Evolutionary conservation across 169 alveolate species (phyloP).

Genomic region (Plasmodium berghei): DNA sequence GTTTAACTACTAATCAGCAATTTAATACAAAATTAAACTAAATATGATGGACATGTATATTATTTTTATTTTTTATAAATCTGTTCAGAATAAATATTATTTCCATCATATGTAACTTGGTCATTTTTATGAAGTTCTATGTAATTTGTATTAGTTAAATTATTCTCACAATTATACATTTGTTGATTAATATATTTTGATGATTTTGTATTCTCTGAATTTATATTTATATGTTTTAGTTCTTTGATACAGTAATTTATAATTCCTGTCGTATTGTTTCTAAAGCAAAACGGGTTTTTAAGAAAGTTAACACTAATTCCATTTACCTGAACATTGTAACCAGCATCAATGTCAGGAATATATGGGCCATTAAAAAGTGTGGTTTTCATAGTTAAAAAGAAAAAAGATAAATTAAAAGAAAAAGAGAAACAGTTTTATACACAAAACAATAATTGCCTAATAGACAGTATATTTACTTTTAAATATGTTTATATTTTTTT

Average conservation of each 20-base stretch:
- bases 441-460: not conserved
- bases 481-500: too few relatives aligned
- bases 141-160: not conserved
- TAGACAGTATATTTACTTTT: too few relatives aligned
- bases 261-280: slow-evolving; percentile 19
- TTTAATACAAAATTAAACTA: too few relatives aligned
- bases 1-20: too few relatives aligned
- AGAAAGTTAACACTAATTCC: slow-evolving; percentile 62
- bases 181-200: slow-evolving; percentile 11
- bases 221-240: not conserved
- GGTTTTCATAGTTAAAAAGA: slow-evolving; percentile 23
- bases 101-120: not conserved
- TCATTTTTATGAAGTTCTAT: not conserved
- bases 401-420: not conserved
- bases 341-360: slow-evolving; percentile 69
- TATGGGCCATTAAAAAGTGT: slow-evolving; percentile 46
- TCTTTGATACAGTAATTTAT: slow-evolving; percentile 1
- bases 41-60: too few relatives aligned
- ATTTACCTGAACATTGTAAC: slow-evolving; percentile 60
- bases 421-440: not conserved
- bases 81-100: not conserved
- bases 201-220: slow-evolving; percentile 18
- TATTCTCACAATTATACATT: not conserved
- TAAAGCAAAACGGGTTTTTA: slow-evolving; percentile 71
- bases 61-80: not conserved